Conservation (phyloP, 169 alveolate genomes). For the Plasmodium vivax region DNA sequence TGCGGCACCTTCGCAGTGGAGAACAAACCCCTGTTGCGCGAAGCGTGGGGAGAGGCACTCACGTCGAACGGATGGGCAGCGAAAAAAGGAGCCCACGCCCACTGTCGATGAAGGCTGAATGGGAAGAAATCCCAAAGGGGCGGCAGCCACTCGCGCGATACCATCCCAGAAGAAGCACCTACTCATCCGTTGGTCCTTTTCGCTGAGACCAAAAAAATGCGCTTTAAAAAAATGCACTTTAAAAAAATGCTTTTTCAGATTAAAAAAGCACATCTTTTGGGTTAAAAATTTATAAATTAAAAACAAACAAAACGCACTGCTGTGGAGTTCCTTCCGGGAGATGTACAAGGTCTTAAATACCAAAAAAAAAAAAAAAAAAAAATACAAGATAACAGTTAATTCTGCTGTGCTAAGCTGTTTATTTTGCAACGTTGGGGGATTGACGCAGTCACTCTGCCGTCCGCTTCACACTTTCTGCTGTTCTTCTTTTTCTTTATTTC, state of each 20-base stretch:
- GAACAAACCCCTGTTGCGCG: background rate
- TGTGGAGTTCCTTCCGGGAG: background rate
- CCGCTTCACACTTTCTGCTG: background rate
- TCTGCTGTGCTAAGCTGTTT: background rate
- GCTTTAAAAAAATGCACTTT: too few relatives aligned
- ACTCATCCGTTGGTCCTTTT: background rate
- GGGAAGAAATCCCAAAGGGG: background rate
- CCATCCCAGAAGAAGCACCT: background rate
- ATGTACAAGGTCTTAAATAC: background rate
- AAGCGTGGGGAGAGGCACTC: background rate
- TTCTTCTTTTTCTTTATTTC: background rate
- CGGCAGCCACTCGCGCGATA: background rate
- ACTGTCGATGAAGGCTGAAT: background rate
- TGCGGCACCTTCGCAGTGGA: background rate
- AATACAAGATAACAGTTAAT: too few relatives aligned
- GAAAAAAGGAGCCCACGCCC: too few relatives aligned
- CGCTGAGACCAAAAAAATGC: background rate
- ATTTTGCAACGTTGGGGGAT: background rate
- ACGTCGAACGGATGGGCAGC: background rate
- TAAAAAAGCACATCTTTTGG: background rate
- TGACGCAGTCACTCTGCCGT: background rate
- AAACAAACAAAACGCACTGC: background rate
- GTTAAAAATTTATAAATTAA: background rate
- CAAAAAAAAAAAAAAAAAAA: too few relatives aligned
- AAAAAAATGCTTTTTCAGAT: too few relatives aligned